Conservation (phyloP, 768 basidiomycete species). For the Naganishia kalamii region DNA sequence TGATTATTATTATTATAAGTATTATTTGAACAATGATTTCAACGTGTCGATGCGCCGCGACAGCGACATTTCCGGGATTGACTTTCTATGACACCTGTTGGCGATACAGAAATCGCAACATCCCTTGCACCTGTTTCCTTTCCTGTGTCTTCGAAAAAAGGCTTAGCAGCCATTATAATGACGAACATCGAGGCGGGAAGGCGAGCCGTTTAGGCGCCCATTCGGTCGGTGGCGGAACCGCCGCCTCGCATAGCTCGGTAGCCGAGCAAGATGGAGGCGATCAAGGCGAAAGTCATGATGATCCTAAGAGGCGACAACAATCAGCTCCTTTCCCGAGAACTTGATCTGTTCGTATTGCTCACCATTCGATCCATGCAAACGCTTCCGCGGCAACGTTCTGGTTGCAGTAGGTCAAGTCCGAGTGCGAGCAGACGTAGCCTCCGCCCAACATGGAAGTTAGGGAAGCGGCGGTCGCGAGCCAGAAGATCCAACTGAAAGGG, state of each 20-base stretch:
- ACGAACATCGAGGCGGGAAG: no score
- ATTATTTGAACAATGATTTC: no score
- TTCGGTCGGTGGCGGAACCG: constrained; percentile 27
- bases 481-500: constrained; percentile 42
- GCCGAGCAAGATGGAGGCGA: constrained; percentile 36
- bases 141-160: neutral
- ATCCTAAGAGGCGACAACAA: constrained; percentile 24
- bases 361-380: constrained; percentile 45
- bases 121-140: no score
- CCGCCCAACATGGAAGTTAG: constrained; percentile 41
- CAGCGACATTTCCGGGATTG: no score
- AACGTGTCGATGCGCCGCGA: no score
- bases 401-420: constrained; percentile 38
- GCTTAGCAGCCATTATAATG: neutral
- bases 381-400: constrained; percentile 47
- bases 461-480: constrained; percentile 41
- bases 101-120: neutral
- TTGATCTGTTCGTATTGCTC: neutral
- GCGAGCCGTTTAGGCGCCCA: constrained; percentile 24
- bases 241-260: constrained; percentile 36
- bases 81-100: no score
- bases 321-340: neutral
- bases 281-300: constrained; percentile 37
- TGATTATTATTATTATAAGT: no score
- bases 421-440: constrained; percentile 31